Evolutionary conservation across 225 moss, liverwort and hornwort genomes (phyloP), one percentile per base, ranked within the genome.

Genomic region (Takakia lepidozioides): DNA sequence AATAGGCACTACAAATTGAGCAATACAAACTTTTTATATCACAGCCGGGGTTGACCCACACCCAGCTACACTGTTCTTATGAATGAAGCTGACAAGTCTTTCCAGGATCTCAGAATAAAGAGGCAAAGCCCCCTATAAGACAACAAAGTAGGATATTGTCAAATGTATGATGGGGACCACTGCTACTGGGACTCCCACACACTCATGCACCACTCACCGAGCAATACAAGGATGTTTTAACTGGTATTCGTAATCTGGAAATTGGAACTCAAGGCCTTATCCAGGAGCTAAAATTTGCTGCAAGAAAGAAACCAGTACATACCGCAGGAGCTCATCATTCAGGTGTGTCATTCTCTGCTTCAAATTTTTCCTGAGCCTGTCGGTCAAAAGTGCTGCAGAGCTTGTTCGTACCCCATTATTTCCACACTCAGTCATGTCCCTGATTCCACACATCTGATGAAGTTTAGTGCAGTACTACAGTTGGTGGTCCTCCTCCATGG

Each of bases 311-410:
- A 19, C 35, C 11, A 25, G 25, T 20, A 37, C 58, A 32, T 55
- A 79, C 79, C 81, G 64, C 37, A 68, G 58, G 48, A 81, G 52
- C 49, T 72, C 76, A 24, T 73, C 66, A 45, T 81, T 58, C 43
- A 81, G 49, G 37, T 63, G 65, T 21, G 38, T 57, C 48, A 81
- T 63, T 57, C 70, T 72, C 32, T 76, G 69, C 59, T 68, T 54
- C 18, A 58, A 38, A 23, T 58, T 56, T 52, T 56, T 60, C 57
- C 59, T 69, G 20, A 73, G 29, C 27, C 63, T 62, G 55, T 59
- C 65, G 37, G 72, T 44, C n/a, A 74, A 44, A 39, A 41, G 38
- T 70, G 73, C 63, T 66, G 73, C 34, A 56, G 65, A 27, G 38
- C 44, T 2, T 51, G 52, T 10, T 63, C 73, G 78, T 46, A 46